Percentiles rank a stretch among this genome's conserved stretches.
Conservation (phyloP, 1,139 yeast genomes). For the Torulaspora pretoriensis region DNA sequence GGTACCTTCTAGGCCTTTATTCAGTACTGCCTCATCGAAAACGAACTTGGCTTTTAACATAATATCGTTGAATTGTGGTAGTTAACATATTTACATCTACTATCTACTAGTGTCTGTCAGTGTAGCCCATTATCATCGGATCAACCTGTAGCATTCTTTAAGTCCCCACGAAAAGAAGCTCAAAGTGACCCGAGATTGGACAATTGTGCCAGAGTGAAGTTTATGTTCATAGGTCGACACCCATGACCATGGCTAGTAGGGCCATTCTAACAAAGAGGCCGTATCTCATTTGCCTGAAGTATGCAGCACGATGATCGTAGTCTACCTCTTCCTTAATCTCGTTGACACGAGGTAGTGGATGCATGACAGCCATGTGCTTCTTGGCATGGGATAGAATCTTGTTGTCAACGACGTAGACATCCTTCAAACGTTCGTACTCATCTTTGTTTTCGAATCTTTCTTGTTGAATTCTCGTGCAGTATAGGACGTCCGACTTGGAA, state of each 20-base stretch:
- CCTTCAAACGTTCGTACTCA: constrained; percentile 85
- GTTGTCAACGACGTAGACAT: constrained; percentile 89
- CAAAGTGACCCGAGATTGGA: background rate
- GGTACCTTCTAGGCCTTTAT: background rate
- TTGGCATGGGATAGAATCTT: constrained; percentile 86
- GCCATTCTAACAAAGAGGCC: constrained; percentile 99
- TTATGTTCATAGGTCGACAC: constrained; percentile 49
- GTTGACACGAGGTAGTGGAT: constrained; percentile 95
- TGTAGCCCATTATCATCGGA: background rate
- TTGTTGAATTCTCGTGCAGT: constrained; percentile 97
- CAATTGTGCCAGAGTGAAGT: background rate
- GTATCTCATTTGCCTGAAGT: constrained; percentile 98
- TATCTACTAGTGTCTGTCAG: background rate
- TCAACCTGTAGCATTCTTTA: constrained; percentile 3
- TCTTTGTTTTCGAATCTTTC: constrained; percentile 79
- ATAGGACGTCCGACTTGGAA: constrained; percentile 86
- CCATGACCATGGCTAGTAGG: constrained; percentile 93
- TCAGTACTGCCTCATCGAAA: background rate
- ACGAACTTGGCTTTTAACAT: background rate
- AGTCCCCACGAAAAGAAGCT: constrained; percentile 22
- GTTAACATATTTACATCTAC: background rate
- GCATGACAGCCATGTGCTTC: constrained; percentile 98
- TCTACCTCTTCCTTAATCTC: constrained; percentile 98
- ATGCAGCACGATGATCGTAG: constrained; percentile 98
- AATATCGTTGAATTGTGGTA: background rate